phyloP scores from a whole-genome alignment of 768 basidiomycete genomes.

The Daedaleopsis nitida region DNA sequence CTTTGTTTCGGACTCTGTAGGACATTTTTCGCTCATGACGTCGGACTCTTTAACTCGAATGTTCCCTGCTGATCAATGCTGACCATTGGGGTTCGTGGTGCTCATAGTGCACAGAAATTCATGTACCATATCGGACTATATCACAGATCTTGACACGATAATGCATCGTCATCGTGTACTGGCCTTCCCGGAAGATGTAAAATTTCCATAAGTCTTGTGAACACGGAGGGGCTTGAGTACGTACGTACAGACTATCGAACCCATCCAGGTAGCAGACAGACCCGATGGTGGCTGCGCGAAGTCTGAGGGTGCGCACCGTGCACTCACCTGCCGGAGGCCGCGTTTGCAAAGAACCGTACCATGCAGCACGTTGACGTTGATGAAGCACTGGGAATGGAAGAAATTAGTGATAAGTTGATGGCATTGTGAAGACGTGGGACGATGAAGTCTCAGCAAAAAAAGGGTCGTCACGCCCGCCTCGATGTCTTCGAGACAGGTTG shows the following conservation, averaged over 20 bases:
- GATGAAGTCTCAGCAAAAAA: slow-evolving; percentile 27
- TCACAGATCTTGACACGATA: too few relatives aligned
- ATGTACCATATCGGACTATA: slow-evolving; percentile 4
- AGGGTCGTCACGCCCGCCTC: slow-evolving; percentile 30
- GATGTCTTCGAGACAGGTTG: slow-evolving; percentile 23
- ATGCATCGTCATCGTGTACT: too few relatives aligned
- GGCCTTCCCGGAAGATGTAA: too few relatives aligned
- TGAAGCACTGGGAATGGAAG: not conserved
- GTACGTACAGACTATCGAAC: too few relatives aligned
- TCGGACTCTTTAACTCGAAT: slow-evolving; percentile 9
- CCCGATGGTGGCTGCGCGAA: not conserved
- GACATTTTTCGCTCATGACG: not conserved
- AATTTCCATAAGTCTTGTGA: too few relatives aligned
- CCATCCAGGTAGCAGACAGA: too few relatives aligned
- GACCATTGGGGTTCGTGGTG: not conserved
- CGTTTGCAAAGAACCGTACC: not conserved
- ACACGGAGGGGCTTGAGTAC: too few relatives aligned
- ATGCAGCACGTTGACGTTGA: not conserved
- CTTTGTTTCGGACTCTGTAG: slow-evolving; percentile 1
- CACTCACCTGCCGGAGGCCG: not conserved
- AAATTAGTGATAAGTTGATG: not conserved
- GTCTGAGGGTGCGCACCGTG: not conserved
- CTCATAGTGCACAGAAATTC: not conserved
- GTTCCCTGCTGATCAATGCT: not conserved
- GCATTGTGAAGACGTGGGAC: not conserved